Percentiles rank a stretch among this genome's conserved stretches.
phyloP scores from a whole-genome alignment of 768 basidiomycete genomes.

The Rhizopogon sp. region DNA sequence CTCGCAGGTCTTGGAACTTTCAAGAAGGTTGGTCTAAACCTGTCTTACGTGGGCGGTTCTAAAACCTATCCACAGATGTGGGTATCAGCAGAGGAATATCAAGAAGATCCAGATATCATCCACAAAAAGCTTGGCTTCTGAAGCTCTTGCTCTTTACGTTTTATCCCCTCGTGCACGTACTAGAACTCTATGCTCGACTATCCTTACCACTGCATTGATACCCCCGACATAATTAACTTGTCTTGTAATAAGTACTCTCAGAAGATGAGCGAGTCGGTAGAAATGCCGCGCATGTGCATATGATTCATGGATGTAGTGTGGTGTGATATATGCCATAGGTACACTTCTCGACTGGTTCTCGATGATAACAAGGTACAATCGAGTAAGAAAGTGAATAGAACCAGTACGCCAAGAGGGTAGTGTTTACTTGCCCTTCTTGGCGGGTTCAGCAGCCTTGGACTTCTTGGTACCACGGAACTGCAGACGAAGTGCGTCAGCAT shows the following conservation, averaged over 20 bases:
- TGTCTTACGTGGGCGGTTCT: slow-evolving; percentile 2
- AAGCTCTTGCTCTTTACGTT: slow-evolving; percentile 7
- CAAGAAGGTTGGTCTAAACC: slow-evolving; percentile 69
- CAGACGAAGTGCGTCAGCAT: slow-evolving; percentile 11
- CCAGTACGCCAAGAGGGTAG: slow-evolving; percentile 16
- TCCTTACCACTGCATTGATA: slow-evolving; percentile 19
- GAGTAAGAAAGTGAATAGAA: slow-evolving; percentile 9
- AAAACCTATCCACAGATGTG: slow-evolving; percentile 70
- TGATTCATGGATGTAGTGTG: slow-evolving; percentile 17
- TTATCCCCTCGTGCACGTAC: background rate
- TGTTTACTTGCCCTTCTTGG: slow-evolving; percentile 88
- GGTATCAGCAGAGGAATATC: slow-evolving; percentile 99
- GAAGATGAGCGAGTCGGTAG: slow-evolving; percentile 18
- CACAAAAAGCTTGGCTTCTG: slow-evolving; percentile 91
- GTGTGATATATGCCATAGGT: slow-evolving; percentile 37
- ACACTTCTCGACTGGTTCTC: slow-evolving; percentile 35
- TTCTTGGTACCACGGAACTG: slow-evolving; percentile 96
- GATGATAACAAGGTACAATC: slow-evolving; percentile 21
- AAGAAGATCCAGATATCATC: slow-evolving; percentile 98
- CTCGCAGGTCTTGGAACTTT: slow-evolving; percentile 94
- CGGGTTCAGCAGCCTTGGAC: slow-evolving; percentile 84
- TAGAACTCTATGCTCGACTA: slow-evolving; percentile 10
- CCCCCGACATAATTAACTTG: slow-evolving; percentile 27
- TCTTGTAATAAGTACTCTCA: slow-evolving; percentile 32
- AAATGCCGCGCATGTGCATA: slow-evolving; percentile 18